These are phyloP conservation scores for Abrus precatorius DNA, from an alignment of 306 rosid genomes.

Conservation along the genomic window DNA sequence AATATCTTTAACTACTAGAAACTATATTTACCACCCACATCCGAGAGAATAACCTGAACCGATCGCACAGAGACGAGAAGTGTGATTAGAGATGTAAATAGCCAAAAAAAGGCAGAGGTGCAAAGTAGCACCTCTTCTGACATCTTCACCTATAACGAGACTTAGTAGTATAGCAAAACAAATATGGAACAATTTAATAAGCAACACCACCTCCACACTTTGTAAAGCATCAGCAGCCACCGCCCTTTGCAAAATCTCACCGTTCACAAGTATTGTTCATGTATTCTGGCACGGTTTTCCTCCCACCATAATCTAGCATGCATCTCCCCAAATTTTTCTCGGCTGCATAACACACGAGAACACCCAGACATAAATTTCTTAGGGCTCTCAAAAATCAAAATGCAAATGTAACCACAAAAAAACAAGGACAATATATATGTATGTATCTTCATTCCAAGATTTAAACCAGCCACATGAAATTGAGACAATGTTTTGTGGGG, in stretches of 20 bases:
- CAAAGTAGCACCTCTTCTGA: constrained; percentile 59
- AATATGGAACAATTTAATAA: constrained; percentile 55
- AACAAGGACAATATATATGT: not conserved
- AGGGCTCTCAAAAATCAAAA: constrained; percentile 34
- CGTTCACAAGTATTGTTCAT: constrained; percentile 86
- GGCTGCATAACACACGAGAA: constrained; percentile 64
- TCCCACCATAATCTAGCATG: constrained; percentile 99
- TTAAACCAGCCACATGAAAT: constrained; percentile 2
- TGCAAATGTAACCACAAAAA: constrained; percentile 13
- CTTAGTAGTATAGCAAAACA: constrained; percentile 61
- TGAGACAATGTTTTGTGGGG: constrained; percentile 9
- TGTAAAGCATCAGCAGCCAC: constrained; percentile 49
- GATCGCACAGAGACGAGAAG: constrained; percentile 37
- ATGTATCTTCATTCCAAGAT: constrained; percentile 26
- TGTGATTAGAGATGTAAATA: constrained; percentile 48
- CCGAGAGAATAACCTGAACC: constrained; percentile 53
- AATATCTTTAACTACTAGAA: constrained; percentile 38
- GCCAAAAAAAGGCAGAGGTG: constrained; percentile 57
- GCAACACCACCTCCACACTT: constrained; percentile 60
- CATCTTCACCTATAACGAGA: constrained; percentile 58
- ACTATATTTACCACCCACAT: constrained; percentile 62
- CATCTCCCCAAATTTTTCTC: constrained; percentile 92
- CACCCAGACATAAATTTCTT: constrained; percentile 28
- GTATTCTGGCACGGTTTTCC: constrained; percentile 95
- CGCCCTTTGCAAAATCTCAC: constrained; percentile 52